phyloP scores from a whole-genome alignment of 192 early-diverging fungal species.

The Entomortierella parvispora region DNA sequence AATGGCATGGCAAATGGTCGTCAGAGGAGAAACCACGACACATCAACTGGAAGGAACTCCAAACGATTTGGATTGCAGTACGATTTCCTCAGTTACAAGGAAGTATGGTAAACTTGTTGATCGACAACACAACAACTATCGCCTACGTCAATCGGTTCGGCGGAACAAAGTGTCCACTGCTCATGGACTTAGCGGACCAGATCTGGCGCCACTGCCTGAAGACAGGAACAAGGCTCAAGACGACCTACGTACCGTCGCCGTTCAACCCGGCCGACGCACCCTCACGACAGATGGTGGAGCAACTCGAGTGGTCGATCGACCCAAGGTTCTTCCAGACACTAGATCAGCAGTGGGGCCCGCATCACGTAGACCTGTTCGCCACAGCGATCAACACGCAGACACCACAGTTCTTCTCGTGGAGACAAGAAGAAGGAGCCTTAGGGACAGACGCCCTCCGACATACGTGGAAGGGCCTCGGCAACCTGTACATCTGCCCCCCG shows the following conservation, averaged over 20 bases:
- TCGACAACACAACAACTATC: constrained; percentile 44
- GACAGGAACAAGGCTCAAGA: constrained; percentile 25
- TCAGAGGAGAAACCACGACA: constrained; percentile 1
- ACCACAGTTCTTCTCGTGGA: constrained; percentile 35
- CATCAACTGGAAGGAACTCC: constrained; percentile 29
- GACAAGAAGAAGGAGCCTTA: constrained; percentile 15
- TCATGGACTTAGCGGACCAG: constrained; percentile 29
- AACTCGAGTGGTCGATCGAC: constrained; percentile 42
- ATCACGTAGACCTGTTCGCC: constrained; percentile 39
- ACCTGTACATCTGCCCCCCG: constrained; percentile 33
- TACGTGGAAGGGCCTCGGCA: constrained; percentile 14
- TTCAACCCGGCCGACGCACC: constrained; percentile 43
- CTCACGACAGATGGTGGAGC: constrained; percentile 5
- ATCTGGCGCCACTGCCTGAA: constrained; percentile 23
- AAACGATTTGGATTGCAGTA: neutral
- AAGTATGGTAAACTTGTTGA: constrained; percentile 17
- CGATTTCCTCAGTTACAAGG: too few relatives aligned
- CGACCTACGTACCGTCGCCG: constrained; percentile 20
- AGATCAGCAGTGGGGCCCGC: constrained; percentile 30
- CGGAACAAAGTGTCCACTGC: constrained; percentile 22
- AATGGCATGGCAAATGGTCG: neutral
- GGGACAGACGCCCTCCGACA: constrained; percentile 29
- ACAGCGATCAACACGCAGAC: constrained; percentile 15
- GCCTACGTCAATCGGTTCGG: constrained; percentile 46
- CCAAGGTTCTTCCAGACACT: neutral